Conservation (phyloP, 1,139 yeast genomes). For the Zygoascus meyerae region DNA sequence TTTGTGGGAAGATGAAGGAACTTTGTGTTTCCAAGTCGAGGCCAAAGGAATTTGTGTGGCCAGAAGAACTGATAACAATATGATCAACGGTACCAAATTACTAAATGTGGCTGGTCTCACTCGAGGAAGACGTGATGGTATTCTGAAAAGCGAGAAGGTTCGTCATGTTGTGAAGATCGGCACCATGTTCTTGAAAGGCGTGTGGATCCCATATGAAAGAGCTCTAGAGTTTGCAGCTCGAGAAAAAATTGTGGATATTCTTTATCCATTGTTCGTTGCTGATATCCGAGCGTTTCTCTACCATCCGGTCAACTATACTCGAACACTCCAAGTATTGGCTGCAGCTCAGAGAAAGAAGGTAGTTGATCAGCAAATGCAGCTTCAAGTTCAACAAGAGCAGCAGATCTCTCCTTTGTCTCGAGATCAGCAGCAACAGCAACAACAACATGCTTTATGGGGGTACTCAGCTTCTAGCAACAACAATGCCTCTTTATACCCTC, state of each 20-base stretch:
- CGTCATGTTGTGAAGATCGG: slow-evolving; percentile 93
- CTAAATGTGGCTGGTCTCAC: slow-evolving; percentile 90
- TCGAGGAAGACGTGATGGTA: slow-evolving; percentile 89
- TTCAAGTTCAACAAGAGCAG: slow-evolving; percentile 13
- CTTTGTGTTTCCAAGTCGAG: slow-evolving; percentile 89
- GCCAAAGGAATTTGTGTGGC: slow-evolving; percentile 86
- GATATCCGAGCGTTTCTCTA: slow-evolving; percentile 52
- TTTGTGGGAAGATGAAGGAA: slow-evolving; percentile 94
- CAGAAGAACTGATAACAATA: slow-evolving; percentile 81
- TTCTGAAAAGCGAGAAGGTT: slow-evolving; percentile 70
- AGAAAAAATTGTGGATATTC: slow-evolving; percentile 73
- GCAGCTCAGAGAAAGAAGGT: slow-evolving; percentile 33
- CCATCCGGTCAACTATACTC: slow-evolving; percentile 31
- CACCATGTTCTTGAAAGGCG: slow-evolving; percentile 92
- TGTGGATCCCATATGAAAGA: slow-evolving; percentile 93
- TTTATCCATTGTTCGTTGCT: slow-evolving; percentile 81
- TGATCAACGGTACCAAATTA: slow-evolving; percentile 91
- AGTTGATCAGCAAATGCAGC: slow-evolving; percentile 23
- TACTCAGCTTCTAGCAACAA: slow-evolving; percentile 12
- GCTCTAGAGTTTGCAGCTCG: slow-evolving; percentile 84
- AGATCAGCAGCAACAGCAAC: slow-evolving; percentile 13
- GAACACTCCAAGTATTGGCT: slow-evolving; percentile 35
- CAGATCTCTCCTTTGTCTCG: slow-evolving; percentile 14
- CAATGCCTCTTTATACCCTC: slow-evolving; percentile 11
- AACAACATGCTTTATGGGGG: slow-evolving; percentile 15